These are phyloP conservation scores for Astrothelium macrocarpum DNA, from an alignment of 495 filamentous ascomycete species.

Conservation along the genomic window DNA sequence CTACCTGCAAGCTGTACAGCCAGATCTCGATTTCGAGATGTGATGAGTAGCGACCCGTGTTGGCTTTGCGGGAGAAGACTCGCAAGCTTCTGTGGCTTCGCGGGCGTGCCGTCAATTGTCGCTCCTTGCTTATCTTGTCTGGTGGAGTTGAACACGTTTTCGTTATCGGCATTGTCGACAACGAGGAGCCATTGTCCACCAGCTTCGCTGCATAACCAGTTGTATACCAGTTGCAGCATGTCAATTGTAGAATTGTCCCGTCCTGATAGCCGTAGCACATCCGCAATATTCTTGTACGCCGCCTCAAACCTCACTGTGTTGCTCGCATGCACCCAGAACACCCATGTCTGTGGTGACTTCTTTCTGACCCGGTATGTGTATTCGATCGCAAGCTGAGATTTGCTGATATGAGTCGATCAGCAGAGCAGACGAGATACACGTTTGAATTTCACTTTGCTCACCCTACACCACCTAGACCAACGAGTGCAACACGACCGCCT, in stretches of 20 bases:
- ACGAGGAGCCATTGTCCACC: slow-evolving; percentile 40
- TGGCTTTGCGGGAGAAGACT: slow-evolving; percentile 7
- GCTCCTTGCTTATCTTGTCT: background rate
- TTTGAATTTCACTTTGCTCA: slow-evolving; percentile 8
- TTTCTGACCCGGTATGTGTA: slow-evolving; percentile 31
- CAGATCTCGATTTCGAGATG: slow-evolving; percentile 2
- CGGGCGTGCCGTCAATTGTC: background rate
- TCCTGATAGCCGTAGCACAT: slow-evolving; percentile 16
- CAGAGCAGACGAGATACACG: background rate
- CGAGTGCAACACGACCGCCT: slow-evolving; percentile 20
- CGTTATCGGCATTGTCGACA: slow-evolving; percentile 46
- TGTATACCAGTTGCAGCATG: slow-evolving; percentile 28
- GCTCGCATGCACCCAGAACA: slow-evolving; percentile 44
- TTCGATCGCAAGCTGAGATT: slow-evolving; percentile 36
- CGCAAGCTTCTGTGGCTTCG: background rate
- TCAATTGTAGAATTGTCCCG: slow-evolving; percentile 29
- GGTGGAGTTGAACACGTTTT: slow-evolving; percentile 17
- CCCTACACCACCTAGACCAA: slow-evolving; percentile 31
- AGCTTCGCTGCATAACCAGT: slow-evolving; percentile 32
- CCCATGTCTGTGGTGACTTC: slow-evolving; percentile 35
- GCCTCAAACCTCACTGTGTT: slow-evolving; percentile 31
- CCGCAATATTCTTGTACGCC: slow-evolving; percentile 20
- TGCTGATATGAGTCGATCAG: slow-evolving; percentile 19
- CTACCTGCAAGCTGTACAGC: background rate
- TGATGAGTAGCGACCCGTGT: slow-evolving; percentile 8